Base-by-base conservation (phyloP, 2,329 filamentous ascomycete genomes). In the Pseudocercospora cruenta region DNA sequence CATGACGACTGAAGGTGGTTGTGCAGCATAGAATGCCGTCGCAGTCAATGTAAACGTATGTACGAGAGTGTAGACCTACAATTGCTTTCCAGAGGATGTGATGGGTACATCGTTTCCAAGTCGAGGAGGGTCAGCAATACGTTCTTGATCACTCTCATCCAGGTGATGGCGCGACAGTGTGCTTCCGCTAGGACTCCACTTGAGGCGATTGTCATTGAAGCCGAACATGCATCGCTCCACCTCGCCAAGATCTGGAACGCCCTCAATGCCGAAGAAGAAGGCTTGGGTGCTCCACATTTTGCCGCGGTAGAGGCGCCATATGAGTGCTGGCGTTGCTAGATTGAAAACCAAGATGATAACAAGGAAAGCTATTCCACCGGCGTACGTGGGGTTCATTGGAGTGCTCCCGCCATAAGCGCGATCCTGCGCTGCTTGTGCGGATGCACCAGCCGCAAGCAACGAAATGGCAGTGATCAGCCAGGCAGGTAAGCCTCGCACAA, bases 21-120 rank as follows among this genome's bases (percentile, higher is more conserved):
- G 49, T 8, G 59, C 43, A n/a, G 62, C 54, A 43, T 59, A 64
- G 43, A 64, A 64, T 10, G 55, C 54, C 6, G 55, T 64, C 10
- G 62, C 62, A 10, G 31, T 22, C 16, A 64, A 26, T 5, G 43
- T 14, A 24, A 24, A 64, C 4, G 54, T 64, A 36, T 64, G 55
- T 9, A 64, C 53, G 5, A 64, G 1, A 14, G 62, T 64, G 54
- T 21, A 58, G 26, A 26, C 26, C 26, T 26, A 3, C 1, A 63
- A 36, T 8, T n/a, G 26, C 51, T 26, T 33, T 9, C 33, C 51
- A 14, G n/a, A 16, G 7, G 54, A 6, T 9, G 19, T 8, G 14
- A n/a, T n/a, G 5, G 60, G 45, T 6, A 8, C 14, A 12, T n/a
- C 21, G 19, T 47, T 47, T 39, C 43, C 45, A 47, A 21, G 36